These are phyloP conservation scores for Psidium friedrichsthalianum DNA, from an alignment of 345 rosid species.

Conservation along the genomic window DNA sequence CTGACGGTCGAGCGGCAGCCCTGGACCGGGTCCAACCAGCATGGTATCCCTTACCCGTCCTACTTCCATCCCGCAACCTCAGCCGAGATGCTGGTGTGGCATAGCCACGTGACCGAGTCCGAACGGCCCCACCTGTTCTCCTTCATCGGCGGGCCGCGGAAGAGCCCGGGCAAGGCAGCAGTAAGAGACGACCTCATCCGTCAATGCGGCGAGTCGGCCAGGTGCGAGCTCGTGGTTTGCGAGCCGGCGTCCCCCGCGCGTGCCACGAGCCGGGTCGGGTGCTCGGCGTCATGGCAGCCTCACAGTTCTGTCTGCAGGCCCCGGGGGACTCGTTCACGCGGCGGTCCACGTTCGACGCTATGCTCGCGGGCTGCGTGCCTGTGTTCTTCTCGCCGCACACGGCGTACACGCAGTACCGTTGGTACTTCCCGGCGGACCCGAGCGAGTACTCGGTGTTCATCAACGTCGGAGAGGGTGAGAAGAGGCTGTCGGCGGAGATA, in stretches of 20 bases:
- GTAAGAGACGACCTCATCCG: constrained; percentile 35
- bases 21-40: constrained; percentile 25
- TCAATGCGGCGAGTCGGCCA: constrained; percentile 33
- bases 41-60: constrained; percentile 51
- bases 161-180: constrained; percentile 28
- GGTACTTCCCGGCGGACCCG: constrained; percentile 28
- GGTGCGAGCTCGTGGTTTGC: constrained; percentile 31
- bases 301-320: constrained; percentile 43
- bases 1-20: constrained; percentile 47
- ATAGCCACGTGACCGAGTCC: constrained; percentile 6
- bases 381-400: constrained; percentile 57
- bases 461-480: constrained; percentile 1
- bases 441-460: constrained; percentile 32
- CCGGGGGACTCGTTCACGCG: constrained; percentile 58
- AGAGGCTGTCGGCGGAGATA: background rate
- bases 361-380: constrained; percentile 45
- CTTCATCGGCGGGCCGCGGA: constrained; percentile 44
- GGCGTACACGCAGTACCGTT: constrained; percentile 45
- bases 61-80: constrained; percentile 45
- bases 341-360: constrained; percentile 39
- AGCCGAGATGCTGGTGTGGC: constrained; percentile 30
- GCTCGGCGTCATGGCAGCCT: constrained; percentile 20
- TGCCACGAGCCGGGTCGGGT: constrained; percentile 30
- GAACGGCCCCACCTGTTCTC: constrained; percentile 34
- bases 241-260: background rate